These are phyloP conservation scores for Adansonia madagascariensis DNA, from an alignment of 441 rosid species.

Conservation along the genomic window DNA sequence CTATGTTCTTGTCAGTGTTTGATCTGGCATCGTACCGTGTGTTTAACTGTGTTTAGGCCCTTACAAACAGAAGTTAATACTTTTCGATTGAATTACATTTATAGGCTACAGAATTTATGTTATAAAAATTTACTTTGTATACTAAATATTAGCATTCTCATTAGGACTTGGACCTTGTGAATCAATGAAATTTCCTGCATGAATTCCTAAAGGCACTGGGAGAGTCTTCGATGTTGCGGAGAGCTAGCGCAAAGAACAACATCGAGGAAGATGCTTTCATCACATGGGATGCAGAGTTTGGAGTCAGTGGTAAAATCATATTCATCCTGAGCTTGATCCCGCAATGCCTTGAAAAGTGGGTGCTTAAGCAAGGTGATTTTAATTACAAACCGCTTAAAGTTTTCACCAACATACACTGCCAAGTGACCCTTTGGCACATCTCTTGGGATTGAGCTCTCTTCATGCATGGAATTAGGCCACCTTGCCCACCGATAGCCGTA, in stretches of 20 bases:
- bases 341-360: conserved; percentile 76
- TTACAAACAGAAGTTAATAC: neutral
- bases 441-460: conserved; percentile 58
- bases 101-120: too few species aligned
- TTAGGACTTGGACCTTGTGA: neutral
- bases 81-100: neutral
- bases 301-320: conserved; percentile 65
- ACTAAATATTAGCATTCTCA: neutral
- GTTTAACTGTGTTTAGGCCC: neutral
- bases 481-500: conserved; percentile 49
- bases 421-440: conserved; percentile 93
- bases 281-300: conserved; percentile 53
- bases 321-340: conserved; percentile 75
- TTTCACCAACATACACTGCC: conserved; percentile 82
- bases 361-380: conserved; percentile 66
- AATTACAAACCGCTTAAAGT: conserved; percentile 69
- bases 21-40: neutral
- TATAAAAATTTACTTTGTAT: too few species aligned
- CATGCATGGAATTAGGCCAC: conserved; percentile 46
- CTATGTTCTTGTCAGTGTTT: neutral
- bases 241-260: neutral
- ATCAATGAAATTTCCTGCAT: neutral
- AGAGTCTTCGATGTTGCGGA: neutral
- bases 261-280: neutral
- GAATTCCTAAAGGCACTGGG: neutral